Evolutionary conservation across 768 basidiomycete species (phyloP), one percentile per base, ranked within the genome.

Genomic region (Auricularia auricula-judae): DNA sequence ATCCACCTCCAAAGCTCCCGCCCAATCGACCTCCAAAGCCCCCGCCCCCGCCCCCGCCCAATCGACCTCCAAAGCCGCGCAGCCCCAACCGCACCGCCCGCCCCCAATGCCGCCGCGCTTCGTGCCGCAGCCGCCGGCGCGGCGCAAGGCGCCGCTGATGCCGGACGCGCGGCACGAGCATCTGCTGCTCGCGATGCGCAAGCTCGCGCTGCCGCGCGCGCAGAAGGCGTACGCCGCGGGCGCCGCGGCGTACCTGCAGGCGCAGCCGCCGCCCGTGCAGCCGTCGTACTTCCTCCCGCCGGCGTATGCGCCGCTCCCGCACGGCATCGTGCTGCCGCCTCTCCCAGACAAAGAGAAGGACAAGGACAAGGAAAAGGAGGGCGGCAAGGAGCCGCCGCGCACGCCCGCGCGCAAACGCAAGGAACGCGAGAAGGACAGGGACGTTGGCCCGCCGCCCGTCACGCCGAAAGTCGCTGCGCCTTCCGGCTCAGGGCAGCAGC

Each of bases 91-190:
- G 2, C 29, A 29, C 29, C 29, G 29, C 29, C 29, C 29, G 29
- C 39, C 39, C 1, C 39, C 39, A 7, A 7, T 14, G 39, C 39
- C 39, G 39, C 39, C 39, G 39, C 39, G 39, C 39, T 14, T 14
- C 39, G 12, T 42, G 8, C 39, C 39, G 39, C 8, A 14, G 39
- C 39, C 39, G 39, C 8, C 8, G 8, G 8, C 39, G 39, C 39
- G 39, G 63, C 18, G 62, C 33, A 11, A 59, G 53, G 47, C 63
- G 62, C 43, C 29, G 21, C 12, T 56, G 56, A 18, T 63, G 75
- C 67, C 86, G 1, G 89, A 91, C 66, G 89, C 89, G 3, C 81
- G 86, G 58, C 78, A 81, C 0, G 89, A 91, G 68, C 88, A 88
- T 68, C 74, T 90, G 11, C 77, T 91, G 1, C 75, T 88, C 12